Percentiles rank a stretch among this genome's conserved stretches.
Conservation (phyloP, 2,329 filamentous ascomycete species). For the Neoascochyta sp. region DNA sequence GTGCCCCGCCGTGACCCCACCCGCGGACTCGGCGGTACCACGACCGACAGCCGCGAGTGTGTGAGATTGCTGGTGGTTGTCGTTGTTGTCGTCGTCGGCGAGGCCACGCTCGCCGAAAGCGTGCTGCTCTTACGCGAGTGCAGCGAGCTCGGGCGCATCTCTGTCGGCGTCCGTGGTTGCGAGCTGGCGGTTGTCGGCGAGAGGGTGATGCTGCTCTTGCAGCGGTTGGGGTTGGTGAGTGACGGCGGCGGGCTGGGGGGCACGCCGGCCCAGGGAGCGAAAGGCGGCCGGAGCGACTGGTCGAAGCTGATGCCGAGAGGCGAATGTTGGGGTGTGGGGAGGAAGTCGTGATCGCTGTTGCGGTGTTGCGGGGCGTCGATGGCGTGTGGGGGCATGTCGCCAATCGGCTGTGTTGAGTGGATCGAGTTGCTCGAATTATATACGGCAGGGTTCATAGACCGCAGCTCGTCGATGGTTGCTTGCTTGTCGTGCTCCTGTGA, state of each 20-base stretch:
- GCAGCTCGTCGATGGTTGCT: slow-evolving; percentile 9
- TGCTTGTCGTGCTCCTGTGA: slow-evolving; percentile 12
- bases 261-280: slow-evolving; percentile 19
- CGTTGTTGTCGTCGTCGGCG: slow-evolving; percentile 8
- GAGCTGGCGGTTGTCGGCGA: slow-evolving; percentile 6
- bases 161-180: slow-evolving; percentile 2
- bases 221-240: slow-evolving; percentile 7
- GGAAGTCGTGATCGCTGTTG: slow-evolving; percentile 10
- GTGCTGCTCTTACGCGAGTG: slow-evolving; percentile 15
- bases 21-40: slow-evolving; percentile 7
- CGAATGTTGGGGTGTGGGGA: slow-evolving; percentile 22
- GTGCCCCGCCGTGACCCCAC: slow-evolving; percentile 14
- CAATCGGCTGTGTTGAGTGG: too few relatives aligned
- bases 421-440: slow-evolving; percentile 4
- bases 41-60: slow-evolving; percentile 1
- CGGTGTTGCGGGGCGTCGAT: slow-evolving; percentile 6
- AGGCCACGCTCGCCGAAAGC: slow-evolving; percentile 9
- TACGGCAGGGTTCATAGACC: slow-evolving; percentile 12
- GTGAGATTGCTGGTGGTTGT: slow-evolving; percentile 10
- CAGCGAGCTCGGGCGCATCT: slow-evolving; percentile 14
- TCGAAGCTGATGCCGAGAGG: slow-evolving; percentile 13
- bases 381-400: slow-evolving; percentile 2
- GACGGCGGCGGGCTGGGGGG: slow-evolving; percentile 20
- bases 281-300: slow-evolving; percentile 12
- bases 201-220: slow-evolving; percentile 7